A percentile compares a stretch with the other conserved stretches of the same genome.
Conservation (phyloP, 1,284 basidiomycete species). For the Apiotrichum gracile region DNA sequence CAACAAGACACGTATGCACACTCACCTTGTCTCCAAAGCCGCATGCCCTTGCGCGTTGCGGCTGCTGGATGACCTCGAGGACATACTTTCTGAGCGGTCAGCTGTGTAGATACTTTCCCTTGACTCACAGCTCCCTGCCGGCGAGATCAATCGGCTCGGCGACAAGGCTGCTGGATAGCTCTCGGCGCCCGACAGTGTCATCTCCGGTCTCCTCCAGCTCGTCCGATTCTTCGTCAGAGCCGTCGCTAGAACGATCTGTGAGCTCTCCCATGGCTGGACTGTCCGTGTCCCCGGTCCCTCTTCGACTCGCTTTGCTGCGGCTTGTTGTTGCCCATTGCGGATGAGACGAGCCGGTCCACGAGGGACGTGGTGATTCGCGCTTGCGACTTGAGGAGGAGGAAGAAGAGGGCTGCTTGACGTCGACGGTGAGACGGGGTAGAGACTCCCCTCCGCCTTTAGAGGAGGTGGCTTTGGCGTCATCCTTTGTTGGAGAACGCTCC, state of each 20-base stretch:
- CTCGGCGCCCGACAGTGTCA: not conserved
- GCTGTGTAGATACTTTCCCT: not conserved
- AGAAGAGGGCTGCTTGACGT: no score
- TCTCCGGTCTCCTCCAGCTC: constrained; percentile 15
- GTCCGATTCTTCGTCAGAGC: constrained; percentile 7
- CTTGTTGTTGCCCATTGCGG: not conserved
- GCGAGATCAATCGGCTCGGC: not conserved
- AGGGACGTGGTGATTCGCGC: not conserved
- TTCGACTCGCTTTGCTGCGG: not conserved
- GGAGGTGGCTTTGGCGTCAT: no score
- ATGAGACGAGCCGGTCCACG: not conserved
- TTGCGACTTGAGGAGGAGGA: no score
- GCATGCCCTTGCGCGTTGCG: constrained; percentile 82
- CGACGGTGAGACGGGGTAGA: no score
- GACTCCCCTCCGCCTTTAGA: no score
- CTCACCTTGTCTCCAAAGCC: constrained; percentile 87
- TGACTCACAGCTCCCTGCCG: constrained; percentile 2
- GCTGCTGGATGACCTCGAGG: constrained; percentile 76
- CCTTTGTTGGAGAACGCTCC: no score
- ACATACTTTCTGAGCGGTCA: constrained; percentile 60
- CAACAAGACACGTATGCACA: constrained; percentile 4
- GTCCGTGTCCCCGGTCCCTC: not conserved
- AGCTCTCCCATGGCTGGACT: constrained; percentile 5
- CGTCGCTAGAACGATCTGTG: constrained; percentile 9
- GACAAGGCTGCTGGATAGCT: constrained; percentile 2